Percentiles rank a stretch among this genome's conserved stretches.
These are phyloP conservation scores for Haplographium delicatum DNA, from an alignment of 495 filamentous ascomycete genomes.

Conservation along the genomic window DNA sequence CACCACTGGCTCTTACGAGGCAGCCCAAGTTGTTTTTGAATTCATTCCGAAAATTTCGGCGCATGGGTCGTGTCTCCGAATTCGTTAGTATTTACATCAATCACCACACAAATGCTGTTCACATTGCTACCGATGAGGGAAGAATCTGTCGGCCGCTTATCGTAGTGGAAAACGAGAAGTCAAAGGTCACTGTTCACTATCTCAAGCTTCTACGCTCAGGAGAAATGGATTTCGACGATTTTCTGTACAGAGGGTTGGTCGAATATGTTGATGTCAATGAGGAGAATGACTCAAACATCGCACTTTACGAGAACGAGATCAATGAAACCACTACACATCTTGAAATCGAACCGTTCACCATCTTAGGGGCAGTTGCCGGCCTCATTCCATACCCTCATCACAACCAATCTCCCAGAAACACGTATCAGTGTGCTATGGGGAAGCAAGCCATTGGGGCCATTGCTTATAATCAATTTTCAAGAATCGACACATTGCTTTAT, in stretches of 20 bases:
- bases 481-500: conserved; percentile 93
- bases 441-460: conserved; percentile 99
- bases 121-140: conserved; percentile 95
- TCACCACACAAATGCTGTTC: conserved; percentile 81
- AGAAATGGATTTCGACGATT: conserved; percentile 84
- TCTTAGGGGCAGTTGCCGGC: conserved; percentile 94
- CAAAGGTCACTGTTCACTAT: conserved; percentile 69
- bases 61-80: conserved; percentile 83
- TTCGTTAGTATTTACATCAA: conserved; percentile 96
- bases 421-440: conserved; percentile 99
- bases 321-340: conserved; percentile 79
- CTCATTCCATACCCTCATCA: conserved; percentile 98
- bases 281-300: conserved; percentile 92
- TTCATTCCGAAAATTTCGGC: conserved; percentile 75
- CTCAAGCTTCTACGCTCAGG: conserved; percentile 74
- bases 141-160: conserved; percentile 93
- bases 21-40: conserved; percentile 78
- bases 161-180: conserved; percentile 79
- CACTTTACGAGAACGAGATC: conserved; percentile 80
- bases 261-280: conserved; percentile 98
- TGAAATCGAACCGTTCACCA: conserved; percentile 96
- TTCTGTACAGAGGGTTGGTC: conserved; percentile 79
- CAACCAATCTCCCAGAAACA: conserved; percentile 98
- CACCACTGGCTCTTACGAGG: conserved; percentile 76
- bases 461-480: conserved; percentile 92